These are phyloP conservation scores for Talaromyces liani DNA, from an alignment of 495 filamentous ascomycete species.

Conservation along the genomic window DNA sequence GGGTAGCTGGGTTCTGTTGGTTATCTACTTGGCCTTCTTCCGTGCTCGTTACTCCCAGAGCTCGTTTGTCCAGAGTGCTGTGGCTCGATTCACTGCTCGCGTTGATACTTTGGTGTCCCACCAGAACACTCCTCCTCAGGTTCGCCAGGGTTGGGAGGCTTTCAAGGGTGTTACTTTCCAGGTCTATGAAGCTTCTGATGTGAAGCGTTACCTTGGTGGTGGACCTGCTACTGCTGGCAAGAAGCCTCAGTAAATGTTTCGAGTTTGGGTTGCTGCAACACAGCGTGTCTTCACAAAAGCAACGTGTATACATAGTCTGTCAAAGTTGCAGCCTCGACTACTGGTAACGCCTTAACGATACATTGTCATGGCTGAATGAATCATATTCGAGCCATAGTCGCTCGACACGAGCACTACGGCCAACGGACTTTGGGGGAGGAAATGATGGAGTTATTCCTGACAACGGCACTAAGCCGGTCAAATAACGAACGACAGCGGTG, in stretches of 20 bases:
- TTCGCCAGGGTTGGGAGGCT: constrained; percentile 71
- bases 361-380: neutral
- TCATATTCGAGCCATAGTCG: neutral
- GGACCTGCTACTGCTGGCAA: constrained; percentile 42
- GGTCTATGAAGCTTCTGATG: constrained; percentile 72
- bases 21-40: constrained; percentile 85
- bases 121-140: constrained; percentile 80
- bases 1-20: constrained; percentile 80
- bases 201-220: constrained; percentile 58
- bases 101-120: constrained; percentile 76
- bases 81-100: constrained; percentile 63
- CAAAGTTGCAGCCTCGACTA: neutral
- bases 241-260: constrained; percentile 45
- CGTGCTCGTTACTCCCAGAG: constrained; percentile 87
- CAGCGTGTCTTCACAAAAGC: neutral
- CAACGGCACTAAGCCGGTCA: neutral
- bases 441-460: neutral
- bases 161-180: constrained; percentile 67
- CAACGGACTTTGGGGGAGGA: neutral
- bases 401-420: constrained; percentile 6
- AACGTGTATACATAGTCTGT: neutral
- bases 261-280: neutral
- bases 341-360: constrained; percentile 4
- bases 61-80: constrained; percentile 76
- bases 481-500: neutral